A percentile compares a stretch with the other conserved stretches of the same genome.
These are phyloP conservation scores for Suhomyces anneliseae DNA, from an alignment of 1,139 yeast species.

Conservation along the genomic window DNA sequence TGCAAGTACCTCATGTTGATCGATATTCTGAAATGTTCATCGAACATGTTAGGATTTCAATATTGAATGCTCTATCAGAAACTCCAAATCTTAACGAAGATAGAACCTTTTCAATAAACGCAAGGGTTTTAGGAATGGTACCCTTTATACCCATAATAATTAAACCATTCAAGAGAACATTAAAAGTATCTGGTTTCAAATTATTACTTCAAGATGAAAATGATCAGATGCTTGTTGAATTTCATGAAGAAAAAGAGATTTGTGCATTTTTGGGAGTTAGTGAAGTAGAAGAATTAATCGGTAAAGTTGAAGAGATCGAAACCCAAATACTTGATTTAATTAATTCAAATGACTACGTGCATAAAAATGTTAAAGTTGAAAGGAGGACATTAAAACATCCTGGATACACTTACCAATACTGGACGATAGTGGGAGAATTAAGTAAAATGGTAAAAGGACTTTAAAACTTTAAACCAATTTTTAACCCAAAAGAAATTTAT, in stretches of 20 bases:
- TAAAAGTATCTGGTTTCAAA: slow-evolving; percentile 28
- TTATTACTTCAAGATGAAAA: slow-evolving; percentile 20
- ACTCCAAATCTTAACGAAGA: slow-evolving; percentile 13
- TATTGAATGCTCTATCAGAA: slow-evolving; percentile 6
- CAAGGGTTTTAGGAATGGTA: slow-evolving; percentile 17
- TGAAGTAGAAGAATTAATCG: slow-evolving; percentile 30
- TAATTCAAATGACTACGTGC: not conserved
- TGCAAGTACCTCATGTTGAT: not conserved
- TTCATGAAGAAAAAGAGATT: slow-evolving; percentile 26
- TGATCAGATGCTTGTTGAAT: slow-evolving; percentile 22
- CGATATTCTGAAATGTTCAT: slow-evolving; percentile 12
- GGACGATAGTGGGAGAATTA: slow-evolving; percentile 2
- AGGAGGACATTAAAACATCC: slow-evolving; percentile 1
- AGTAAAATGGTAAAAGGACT: not conserved
- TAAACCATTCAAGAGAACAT: slow-evolving; percentile 32
- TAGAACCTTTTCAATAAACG: slow-evolving; percentile 22
- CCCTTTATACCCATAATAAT: slow-evolving; percentile 26
- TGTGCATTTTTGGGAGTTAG: slow-evolving; percentile 27
- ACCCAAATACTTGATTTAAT: not conserved
- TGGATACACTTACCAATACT: slow-evolving; percentile 3
- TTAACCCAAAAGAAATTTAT: no score
- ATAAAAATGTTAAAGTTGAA: slow-evolving; percentile 2
- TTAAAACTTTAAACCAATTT: no score
- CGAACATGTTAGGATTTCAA: slow-evolving; percentile 14
- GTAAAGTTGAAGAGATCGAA: slow-evolving; percentile 1